These are phyloP conservation scores for Chrysopogon serrulatus DNA, from an alignment of 176 grass and related monocot genomes.

Conservation along the genomic window DNA sequence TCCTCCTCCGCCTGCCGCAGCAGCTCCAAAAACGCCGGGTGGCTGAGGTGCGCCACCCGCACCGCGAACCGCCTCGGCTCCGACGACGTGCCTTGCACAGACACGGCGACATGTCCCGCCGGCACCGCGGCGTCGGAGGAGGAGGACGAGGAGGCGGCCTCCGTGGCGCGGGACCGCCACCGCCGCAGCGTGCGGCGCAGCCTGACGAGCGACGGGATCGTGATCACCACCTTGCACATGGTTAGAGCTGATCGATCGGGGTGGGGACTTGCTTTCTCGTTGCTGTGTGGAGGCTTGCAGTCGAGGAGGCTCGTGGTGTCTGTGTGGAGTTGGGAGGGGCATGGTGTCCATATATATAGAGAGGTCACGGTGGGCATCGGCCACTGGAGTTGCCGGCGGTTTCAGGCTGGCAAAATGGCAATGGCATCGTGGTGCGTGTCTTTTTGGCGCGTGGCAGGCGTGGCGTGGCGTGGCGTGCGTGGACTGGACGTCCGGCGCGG, in stretches of 20 bases:
- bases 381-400: constrained; percentile 1
- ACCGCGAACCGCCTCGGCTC: constrained; percentile 30
- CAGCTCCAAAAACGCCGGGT: constrained; percentile 43
- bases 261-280: neutral
- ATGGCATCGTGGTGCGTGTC: no score
- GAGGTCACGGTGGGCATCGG: neutral
- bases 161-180: neutral
- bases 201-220: constrained; percentile 21
- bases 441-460: no score
- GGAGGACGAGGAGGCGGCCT: neutral
- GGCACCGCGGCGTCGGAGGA: neutral
- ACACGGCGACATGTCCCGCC: constrained; percentile 39
- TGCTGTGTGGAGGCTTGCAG: neutral
- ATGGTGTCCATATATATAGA: constrained; percentile 25
- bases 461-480: neutral
- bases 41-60: constrained; percentile 34
- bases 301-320: neutral
- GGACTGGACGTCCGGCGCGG: neutral
- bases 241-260: neutral
- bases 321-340: neutral
- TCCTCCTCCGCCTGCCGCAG: constrained; percentile 40
- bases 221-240: constrained; percentile 39
- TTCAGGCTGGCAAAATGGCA: neutral
- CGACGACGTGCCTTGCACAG: neutral
- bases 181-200: constrained; percentile 19